Evolutionary conservation across 257 asterid genomes (phyloP), one percentile per base, ranked within the genome.

Genomic region (Eucommia ulmoides): DNA sequence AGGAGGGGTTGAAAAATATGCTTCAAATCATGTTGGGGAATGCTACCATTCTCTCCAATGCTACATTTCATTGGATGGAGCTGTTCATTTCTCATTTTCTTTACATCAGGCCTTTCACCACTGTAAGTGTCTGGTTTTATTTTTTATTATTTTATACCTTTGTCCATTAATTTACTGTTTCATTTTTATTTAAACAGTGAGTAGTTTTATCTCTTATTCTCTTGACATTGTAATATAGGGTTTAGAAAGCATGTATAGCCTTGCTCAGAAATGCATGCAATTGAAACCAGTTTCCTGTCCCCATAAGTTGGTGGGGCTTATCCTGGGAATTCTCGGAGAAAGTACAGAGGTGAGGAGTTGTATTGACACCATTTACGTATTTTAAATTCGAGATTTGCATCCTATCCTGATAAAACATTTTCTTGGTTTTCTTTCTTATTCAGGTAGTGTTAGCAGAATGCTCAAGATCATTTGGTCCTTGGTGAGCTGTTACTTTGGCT

Each of bases 391-490:
- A 19, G 21, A 47, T 55, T 38, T 61, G 16, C 52, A 55, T 24
- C 59, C 56, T 55, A 50, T 54, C 26, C 17, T 24, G 42, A 23
- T 54, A 52, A 26, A 23, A 23, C 60, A 29, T 66, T 35, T 38
- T 49, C 45, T 46, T 57, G 63, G 59, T 50, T 24, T 26, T 64
- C 29, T 56, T 56, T 26, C 58, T 60, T 49, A 20, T 79, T 70
- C 76, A 88, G 95, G 94, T 82, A 59, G 79, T 88, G 58, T 67
- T 88, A 48, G 94, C 93, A 17, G 96, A 80, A 70, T 88, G 97
- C 74, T 82, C 93, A 52, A 80, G 84, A 70, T 88, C 97, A 59
- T 88, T 80, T 72, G 96, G 94, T 45, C 89, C 96, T 69, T 88
- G 97, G 97, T 88, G 70, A 79, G 95, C 60, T 53, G 23, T 33